Percentiles rank a stretch among this genome's conserved stretches.
phyloP scores from a whole-genome alignment of 805 yeast genomes.

The Suhomyces vadensis region DNA sequence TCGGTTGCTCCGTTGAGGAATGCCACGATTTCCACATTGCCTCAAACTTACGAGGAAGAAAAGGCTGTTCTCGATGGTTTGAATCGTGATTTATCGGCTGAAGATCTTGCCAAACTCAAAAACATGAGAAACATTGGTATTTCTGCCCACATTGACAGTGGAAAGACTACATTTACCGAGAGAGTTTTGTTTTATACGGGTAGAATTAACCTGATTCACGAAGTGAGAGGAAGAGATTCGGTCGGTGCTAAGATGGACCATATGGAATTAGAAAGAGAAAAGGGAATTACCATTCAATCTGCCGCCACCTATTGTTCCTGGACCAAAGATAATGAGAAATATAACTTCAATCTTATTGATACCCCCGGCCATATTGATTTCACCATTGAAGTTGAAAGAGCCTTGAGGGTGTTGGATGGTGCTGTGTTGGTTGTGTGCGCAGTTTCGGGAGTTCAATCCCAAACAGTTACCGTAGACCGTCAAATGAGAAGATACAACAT shows the following conservation, averaged over 20 bases:
- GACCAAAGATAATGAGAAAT: slow-evolving; percentile 69
- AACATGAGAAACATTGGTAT: slow-evolving; percentile 92
- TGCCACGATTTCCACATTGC: slow-evolving; percentile 18
- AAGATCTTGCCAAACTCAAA: slow-evolving; percentile 52
- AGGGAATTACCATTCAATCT: slow-evolving; percentile 97
- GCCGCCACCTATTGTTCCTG: slow-evolving; percentile 99
- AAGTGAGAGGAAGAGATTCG: slow-evolving; percentile 93
- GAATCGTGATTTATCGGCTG: slow-evolving; percentile 46
- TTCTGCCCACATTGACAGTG: slow-evolving; percentile 97
- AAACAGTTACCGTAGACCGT: slow-evolving; percentile 97
- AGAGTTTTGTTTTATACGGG: slow-evolving; percentile 96
- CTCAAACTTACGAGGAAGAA: slow-evolving; percentile 67
- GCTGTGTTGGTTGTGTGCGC: slow-evolving; percentile 99
- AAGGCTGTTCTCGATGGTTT: slow-evolving; percentile 65
- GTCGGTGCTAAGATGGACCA: slow-evolving; percentile 99
- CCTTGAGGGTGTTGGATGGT: slow-evolving; percentile 96
- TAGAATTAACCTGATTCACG: slow-evolving; percentile 94
- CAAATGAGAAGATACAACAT: slow-evolving; percentile 98
- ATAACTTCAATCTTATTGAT: slow-evolving; percentile 92
- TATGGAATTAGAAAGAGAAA: slow-evolving; percentile 97
- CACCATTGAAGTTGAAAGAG: slow-evolving; percentile 98
- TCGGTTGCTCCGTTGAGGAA: slow-evolving; percentile 5
- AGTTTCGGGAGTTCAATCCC: slow-evolving; percentile 97
- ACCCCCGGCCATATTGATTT: slow-evolving; percentile 99
- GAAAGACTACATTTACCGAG: slow-evolving; percentile 97